These are phyloP conservation scores for Epichloe gansuensis DNA, from an alignment of 2,329 filamentous ascomycete species.

Conservation along the genomic window DNA sequence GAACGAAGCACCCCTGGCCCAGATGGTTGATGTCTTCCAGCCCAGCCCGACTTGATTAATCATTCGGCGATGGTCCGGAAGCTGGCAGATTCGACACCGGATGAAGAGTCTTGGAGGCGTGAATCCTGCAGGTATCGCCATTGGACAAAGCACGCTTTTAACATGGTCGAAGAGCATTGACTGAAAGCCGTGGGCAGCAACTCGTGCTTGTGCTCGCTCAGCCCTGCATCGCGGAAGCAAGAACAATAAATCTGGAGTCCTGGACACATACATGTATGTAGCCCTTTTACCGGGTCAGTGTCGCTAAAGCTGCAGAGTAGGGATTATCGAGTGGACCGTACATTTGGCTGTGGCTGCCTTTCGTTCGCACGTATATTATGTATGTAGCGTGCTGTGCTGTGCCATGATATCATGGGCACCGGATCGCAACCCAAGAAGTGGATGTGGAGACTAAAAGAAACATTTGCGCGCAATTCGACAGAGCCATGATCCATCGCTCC, in stretches of 20 bases:
- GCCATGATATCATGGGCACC: conserved; percentile 20
- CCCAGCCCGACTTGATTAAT: background rate
- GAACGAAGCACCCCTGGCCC: background rate
- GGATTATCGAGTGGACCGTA: background rate
- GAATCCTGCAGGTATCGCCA: background rate
- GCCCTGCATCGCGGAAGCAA: background rate
- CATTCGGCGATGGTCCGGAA: background rate
- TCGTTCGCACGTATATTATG: background rate
- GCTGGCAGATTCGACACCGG: background rate
- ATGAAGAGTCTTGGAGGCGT: background rate
- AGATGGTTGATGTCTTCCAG: background rate
- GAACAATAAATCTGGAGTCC: background rate
- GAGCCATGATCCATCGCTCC: background rate
- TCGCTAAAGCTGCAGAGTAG: background rate
- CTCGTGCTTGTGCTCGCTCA: background rate
- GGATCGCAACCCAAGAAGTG: background rate
- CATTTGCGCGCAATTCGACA: background rate
- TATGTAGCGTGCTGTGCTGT: conserved; percentile 10
- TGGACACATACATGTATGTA: no score
- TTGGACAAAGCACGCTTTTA: background rate
- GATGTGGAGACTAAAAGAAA: background rate
- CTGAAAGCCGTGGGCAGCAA: background rate
- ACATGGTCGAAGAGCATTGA: background rate
- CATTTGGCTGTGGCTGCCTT: background rate
- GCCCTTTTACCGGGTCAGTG: background rate